Evolutionary conservation across 2,329 filamentous ascomycete genomes (phyloP).

Genomic region (Monosporascus sp.): DNA sequence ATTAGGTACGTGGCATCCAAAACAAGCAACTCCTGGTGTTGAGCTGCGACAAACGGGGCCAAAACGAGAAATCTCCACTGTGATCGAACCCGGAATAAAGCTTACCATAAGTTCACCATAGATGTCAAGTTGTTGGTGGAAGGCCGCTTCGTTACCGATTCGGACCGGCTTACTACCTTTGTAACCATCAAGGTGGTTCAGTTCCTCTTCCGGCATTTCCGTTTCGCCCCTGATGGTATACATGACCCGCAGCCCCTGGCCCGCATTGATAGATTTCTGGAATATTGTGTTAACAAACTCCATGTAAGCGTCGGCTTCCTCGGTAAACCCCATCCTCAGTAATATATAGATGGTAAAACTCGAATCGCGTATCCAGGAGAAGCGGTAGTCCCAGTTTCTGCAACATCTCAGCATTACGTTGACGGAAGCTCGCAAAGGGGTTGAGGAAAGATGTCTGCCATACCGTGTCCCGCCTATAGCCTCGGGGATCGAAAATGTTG

Average conservation of each 20-base stretch:
- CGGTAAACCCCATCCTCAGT: conserved; percentile 67
- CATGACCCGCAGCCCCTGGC: conserved; percentile 70
- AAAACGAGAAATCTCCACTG: no score
- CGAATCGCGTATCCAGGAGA: conserved; percentile 71
- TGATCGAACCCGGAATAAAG: neutral
- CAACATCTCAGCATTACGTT: conserved; percentile 4
- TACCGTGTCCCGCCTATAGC: conserved; percentile 59
- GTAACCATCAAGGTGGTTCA: conserved; percentile 68
- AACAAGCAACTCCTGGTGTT: no score
- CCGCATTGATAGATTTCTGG: conserved; percentile 50
- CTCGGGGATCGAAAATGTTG: conserved; percentile 73
- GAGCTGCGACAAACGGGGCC: no score
- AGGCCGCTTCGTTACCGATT: conserved; percentile 72
- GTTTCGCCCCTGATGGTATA: conserved; percentile 72
- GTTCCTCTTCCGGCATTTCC: conserved; percentile 65
- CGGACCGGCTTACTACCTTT: conserved; percentile 65
- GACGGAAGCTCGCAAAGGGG: neutral
- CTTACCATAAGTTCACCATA: conserved; percentile 65
- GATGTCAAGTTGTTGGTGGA: conserved; percentile 72
- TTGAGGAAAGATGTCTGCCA: conserved; percentile 1
- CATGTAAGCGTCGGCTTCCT: conserved; percentile 75
- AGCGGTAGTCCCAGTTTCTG: conserved; percentile 69
- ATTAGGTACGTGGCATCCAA: neutral
- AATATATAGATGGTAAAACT: conserved; percentile 76
- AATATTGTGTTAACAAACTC: conserved; percentile 70